Evolutionary conservation across 169 alveolate genomes (phyloP).

Genomic region (Fabrea salina): DNA sequence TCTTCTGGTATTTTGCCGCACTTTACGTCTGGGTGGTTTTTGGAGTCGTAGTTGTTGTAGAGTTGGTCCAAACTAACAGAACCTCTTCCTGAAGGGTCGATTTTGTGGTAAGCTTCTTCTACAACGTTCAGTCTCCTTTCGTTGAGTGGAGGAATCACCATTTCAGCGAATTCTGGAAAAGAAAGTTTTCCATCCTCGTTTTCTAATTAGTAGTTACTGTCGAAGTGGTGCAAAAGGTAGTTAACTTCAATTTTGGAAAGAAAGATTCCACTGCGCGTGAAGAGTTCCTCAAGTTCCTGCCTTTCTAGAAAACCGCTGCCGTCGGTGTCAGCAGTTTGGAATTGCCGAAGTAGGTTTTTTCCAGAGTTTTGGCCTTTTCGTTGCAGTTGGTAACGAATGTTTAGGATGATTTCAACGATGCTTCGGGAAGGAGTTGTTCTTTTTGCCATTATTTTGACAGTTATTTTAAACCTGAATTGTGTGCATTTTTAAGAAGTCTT

Average conservation of each 20-base stretch:
- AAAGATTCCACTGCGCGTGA: neutral
- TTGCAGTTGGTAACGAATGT: slow-evolving; percentile 16
- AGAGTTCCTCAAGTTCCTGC: neutral
- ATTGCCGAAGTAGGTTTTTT: neutral
- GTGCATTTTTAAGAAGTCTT: too few species aligned
- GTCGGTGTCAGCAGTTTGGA: neutral
- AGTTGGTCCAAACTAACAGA: slow-evolving; percentile 35
- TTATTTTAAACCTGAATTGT: too few species aligned
- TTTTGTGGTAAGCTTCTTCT: slow-evolving; percentile 39
- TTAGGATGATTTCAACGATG: neutral
- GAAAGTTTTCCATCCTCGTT: slow-evolving; percentile 4
- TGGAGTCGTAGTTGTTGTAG: slow-evolving; percentile 53
- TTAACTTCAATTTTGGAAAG: slow-evolving; percentile 4
- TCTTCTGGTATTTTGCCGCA: slow-evolving; percentile 76
- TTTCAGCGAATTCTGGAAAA: neutral
- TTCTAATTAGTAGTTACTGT: neutral
- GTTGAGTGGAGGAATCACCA: neutral
- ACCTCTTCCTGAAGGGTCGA: slow-evolving; percentile 34
- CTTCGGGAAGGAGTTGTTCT: too few species aligned
- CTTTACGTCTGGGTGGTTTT: slow-evolving; percentile 72
- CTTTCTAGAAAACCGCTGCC: neutral
- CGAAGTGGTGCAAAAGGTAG: slow-evolving; percentile 17
- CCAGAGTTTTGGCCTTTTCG: neutral
- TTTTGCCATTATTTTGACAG: too few species aligned
- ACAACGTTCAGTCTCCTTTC: neutral